These are phyloP conservation scores for Lagerstroemia speciosa DNA, from an alignment of 345 rosid species.

Conservation along the genomic window DNA sequence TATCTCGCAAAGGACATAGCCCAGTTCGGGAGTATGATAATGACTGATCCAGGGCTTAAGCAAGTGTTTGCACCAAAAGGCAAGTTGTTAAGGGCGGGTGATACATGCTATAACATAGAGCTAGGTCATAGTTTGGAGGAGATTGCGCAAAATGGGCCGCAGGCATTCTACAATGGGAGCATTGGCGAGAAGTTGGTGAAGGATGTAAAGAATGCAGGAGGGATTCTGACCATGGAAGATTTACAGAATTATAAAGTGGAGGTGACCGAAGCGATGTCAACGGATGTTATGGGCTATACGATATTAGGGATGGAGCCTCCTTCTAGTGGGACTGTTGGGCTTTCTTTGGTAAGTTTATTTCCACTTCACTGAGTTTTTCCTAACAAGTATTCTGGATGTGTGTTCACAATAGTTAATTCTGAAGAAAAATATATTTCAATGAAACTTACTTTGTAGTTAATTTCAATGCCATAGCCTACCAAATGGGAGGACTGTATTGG, in stretches of 20 bases:
- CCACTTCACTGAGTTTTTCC: not conserved
- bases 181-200: slow-evolving; percentile 62
- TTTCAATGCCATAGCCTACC: not conserved
- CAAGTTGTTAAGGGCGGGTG: slow-evolving; percentile 49
- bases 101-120: slow-evolving; percentile 46
- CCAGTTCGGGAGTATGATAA: slow-evolving; percentile 12
- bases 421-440: not conserved
- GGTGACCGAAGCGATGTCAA: slow-evolving; percentile 47
- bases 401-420: not conserved
- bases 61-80: slow-evolving; percentile 65
- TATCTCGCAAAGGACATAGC: slow-evolving; percentile 42
- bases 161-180: slow-evolving; percentile 58
- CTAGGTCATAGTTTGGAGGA: slow-evolving; percentile 53
- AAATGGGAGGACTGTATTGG: not conserved
- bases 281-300: slow-evolving; percentile 54
- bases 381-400: not conserved
- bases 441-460: too few species aligned
- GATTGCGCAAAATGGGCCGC: slow-evolving; percentile 66
- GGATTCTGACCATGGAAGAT: slow-evolving; percentile 86
- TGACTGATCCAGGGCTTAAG: slow-evolving; percentile 50
- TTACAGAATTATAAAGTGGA: slow-evolving; percentile 56
- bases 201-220: slow-evolving; percentile 65
- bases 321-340: slow-evolving; percentile 75
- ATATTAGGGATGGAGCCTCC: slow-evolving; percentile 86
- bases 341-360: slow-evolving; percentile 48